Evolutionary conservation across 2,329 filamentous ascomycete species (phyloP).

Genomic region (Lachnellula suecica): DNA sequence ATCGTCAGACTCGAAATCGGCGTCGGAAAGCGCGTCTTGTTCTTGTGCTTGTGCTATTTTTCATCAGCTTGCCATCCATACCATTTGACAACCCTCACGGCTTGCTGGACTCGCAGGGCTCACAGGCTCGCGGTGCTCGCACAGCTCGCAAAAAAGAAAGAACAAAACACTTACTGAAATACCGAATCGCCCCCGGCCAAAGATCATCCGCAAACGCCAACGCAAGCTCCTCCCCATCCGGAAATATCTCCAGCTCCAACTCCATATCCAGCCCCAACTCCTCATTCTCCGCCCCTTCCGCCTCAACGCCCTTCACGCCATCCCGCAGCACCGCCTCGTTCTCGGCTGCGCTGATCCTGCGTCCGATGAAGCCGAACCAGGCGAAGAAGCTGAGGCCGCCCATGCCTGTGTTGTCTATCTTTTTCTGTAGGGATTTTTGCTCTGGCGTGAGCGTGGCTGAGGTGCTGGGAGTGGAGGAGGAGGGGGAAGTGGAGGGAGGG

Average conservation of each 20-base stretch:
- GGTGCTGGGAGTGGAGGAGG: constrained; percentile 49
- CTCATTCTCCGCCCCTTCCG: constrained; percentile 59
- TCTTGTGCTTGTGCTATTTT: constrained; percentile 74
- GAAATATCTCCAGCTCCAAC: constrained; percentile 78
- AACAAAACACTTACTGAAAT: constrained; percentile 68
- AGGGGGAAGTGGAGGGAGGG: neutral
- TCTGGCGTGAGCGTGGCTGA: constrained; percentile 41
- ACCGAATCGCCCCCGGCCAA: constrained; percentile 84
- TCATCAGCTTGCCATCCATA: no score
- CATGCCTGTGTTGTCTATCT: constrained; percentile 58
- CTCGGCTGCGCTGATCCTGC: constrained; percentile 71
- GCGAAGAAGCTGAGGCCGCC: constrained; percentile 79
- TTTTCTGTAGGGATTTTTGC: constrained; percentile 51
- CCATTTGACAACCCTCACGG: no score
- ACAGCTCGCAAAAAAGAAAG: neutral
- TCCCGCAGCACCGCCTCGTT: constrained; percentile 28
- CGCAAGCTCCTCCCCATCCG: constrained; percentile 81
- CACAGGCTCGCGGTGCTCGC: no score
- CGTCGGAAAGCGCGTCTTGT: constrained; percentile 63
- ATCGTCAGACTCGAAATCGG: constrained; percentile 68
- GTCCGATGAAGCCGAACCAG: constrained; percentile 80
- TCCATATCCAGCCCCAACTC: constrained; percentile 62
- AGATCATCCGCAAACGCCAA: constrained; percentile 81
- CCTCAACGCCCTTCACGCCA: constrained; percentile 35
- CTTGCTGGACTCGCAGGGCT: no score